These are phyloP conservation scores for Trichoderma breve DNA, from an alignment of 2,329 filamentous ascomycete genomes.

Conservation along the genomic window DNA sequence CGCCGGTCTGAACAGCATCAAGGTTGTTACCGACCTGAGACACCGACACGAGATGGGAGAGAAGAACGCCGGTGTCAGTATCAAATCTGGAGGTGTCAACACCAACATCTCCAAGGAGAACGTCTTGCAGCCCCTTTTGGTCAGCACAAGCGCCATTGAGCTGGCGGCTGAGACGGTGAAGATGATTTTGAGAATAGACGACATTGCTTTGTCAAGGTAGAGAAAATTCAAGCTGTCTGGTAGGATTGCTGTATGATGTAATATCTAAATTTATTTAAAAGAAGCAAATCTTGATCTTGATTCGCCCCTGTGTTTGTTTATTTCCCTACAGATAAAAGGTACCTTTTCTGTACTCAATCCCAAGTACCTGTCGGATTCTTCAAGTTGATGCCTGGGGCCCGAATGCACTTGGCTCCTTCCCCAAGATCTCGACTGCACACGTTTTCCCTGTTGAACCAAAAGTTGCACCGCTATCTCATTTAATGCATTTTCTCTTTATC, in stretches of 20 bases:
- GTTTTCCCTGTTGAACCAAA: not conserved
- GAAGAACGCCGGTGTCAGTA: slow-evolving; percentile 94
- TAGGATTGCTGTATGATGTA: slow-evolving; percentile 39
- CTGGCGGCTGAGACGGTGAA: slow-evolving; percentile 97
- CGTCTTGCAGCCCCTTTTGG: slow-evolving; percentile 89
- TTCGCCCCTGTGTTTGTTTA: not conserved
- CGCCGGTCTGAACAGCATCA: slow-evolving; percentile 95
- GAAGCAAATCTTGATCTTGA: not conserved
- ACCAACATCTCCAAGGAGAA: slow-evolving; percentile 96
- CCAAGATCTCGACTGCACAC: not conserved
- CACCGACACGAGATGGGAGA: slow-evolving; percentile 94
- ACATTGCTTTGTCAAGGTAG: slow-evolving; percentile 63
- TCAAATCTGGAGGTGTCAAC: slow-evolving; percentile 96
- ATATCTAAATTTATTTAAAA: slow-evolving; percentile 25
- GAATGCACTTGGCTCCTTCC: not conserved
- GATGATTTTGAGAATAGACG: slow-evolving; percentile 74
- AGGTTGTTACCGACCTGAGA: slow-evolving; percentile 92
- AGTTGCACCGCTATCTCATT: not conserved
- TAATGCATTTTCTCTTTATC: not conserved
- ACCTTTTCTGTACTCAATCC: not conserved
- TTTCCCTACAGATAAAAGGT: not conserved
- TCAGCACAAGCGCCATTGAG: slow-evolving; percentile 97
- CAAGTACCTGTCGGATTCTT: not conserved
- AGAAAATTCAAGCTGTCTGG: no score
- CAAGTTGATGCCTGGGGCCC: not conserved